A percentile compares a stretch with the other conserved stretches of the same genome.
Conservation (phyloP, 768 basidiomycete genomes). For the Leccinum broughii region DNA sequence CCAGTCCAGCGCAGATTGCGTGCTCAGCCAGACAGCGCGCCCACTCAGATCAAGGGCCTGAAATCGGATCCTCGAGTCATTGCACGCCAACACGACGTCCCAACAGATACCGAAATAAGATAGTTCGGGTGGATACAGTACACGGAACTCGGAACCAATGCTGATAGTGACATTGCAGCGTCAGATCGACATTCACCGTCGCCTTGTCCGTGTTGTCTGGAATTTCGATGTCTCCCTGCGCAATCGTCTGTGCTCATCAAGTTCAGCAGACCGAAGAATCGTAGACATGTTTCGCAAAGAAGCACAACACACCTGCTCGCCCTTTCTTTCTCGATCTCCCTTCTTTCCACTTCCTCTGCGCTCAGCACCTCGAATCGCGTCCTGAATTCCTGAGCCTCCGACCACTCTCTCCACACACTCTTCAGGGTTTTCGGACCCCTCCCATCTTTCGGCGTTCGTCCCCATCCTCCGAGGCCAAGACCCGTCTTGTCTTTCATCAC, state of each 20-base stretch:
- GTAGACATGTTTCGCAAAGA: neutral
- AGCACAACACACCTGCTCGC: conserved; percentile 56
- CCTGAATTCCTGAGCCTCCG: conserved; percentile 85
- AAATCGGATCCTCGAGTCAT: conserved; percentile 13
- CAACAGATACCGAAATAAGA: conserved; percentile 30
- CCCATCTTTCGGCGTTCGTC: conserved; percentile 73
- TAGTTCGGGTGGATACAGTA: conserved; percentile 13
- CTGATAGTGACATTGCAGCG: conserved; percentile 6
- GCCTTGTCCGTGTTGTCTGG: conserved; percentile 47
- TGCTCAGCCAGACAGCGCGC: conserved; percentile 9
- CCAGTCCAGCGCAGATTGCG: conserved; percentile 5
- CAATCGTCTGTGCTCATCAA: conserved; percentile 45
- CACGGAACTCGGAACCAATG: conserved; percentile 9
- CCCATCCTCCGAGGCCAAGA: conserved; percentile 71
- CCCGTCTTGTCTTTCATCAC: conserved; percentile 82
- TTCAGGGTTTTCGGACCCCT: conserved; percentile 78
- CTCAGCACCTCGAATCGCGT: conserved; percentile 86
- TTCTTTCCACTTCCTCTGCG: conserved; percentile 87
- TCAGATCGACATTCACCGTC: conserved; percentile 29
- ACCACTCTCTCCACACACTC: conserved; percentile 96
- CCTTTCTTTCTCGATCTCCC: conserved; percentile 85
- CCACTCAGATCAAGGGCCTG: conserved; percentile 13
- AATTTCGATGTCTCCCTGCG: conserved; percentile 69
- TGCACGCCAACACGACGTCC: conserved; percentile 9
- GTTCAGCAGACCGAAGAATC: conserved; percentile 3